These are phyloP conservation scores for Aspergillus heteromorphus DNA, from an alignment of 495 filamentous ascomycete species.

Conservation along the genomic window DNA sequence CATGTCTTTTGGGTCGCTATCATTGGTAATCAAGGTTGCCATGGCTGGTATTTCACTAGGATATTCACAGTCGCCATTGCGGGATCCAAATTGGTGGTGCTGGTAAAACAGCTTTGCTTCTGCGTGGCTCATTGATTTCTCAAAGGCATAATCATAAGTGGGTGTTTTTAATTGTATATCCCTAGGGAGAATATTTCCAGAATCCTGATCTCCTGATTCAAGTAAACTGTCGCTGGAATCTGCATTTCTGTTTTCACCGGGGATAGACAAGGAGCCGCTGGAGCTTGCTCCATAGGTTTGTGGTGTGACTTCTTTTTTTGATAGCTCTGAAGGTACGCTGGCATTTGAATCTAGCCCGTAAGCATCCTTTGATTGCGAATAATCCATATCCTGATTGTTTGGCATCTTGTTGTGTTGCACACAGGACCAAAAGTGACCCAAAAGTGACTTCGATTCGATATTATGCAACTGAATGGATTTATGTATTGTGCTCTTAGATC, in stretches of 20 bases:
- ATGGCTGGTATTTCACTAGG: slow-evolving; percentile 17
- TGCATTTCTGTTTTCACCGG: slow-evolving; percentile 15
- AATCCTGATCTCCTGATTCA: slow-evolving; percentile 17
- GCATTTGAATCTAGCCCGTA: slow-evolving; percentile 23
- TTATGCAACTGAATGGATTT: neutral
- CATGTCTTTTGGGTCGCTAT: neutral
- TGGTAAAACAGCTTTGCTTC: slow-evolving; percentile 96
- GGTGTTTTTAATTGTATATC: slow-evolving; percentile 75
- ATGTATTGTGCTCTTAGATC: neutral
- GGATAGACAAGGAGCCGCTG: neutral
- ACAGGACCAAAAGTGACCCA: too few species aligned
- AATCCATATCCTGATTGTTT: slow-evolving; percentile 17
- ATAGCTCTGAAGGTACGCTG: slow-evolving; percentile 8
- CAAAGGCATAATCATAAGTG: slow-evolving; percentile 79
- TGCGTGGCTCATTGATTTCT: slow-evolving; percentile 83
- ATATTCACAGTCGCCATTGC: slow-evolving; percentile 15
- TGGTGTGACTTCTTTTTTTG: slow-evolving; percentile 1
- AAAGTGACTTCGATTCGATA: neutral
- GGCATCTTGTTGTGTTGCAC: neutral
- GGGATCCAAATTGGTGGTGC: slow-evolving; percentile 60
- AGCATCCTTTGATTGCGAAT: slow-evolving; percentile 7
- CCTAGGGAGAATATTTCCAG: slow-evolving; percentile 61
- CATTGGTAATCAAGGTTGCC: neutral
- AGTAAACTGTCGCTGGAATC: slow-evolving; percentile 23
- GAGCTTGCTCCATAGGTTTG: neutral